Percentiles rank a stretch among this genome's conserved stretches.
These are phyloP conservation scores for Yamagishiella unicocca DNA, from an alignment of 139 green algal species.

Conservation along the genomic window DNA sequence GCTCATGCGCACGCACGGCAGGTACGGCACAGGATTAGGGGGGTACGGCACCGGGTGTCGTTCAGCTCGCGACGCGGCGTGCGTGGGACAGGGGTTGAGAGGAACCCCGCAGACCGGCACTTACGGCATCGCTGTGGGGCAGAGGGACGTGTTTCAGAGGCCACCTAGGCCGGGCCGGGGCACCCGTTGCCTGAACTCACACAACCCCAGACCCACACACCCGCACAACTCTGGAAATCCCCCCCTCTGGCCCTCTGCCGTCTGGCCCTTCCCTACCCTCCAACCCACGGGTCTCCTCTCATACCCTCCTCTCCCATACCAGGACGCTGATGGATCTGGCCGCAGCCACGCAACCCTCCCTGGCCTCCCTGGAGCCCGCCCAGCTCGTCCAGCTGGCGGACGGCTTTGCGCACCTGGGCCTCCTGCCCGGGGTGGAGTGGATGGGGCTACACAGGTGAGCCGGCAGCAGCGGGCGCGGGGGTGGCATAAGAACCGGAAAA, in stretches of 20 bases:
- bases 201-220: too few species aligned
- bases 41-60: too few species aligned
- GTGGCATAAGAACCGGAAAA: not conserved
- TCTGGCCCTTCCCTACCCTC: too few species aligned
- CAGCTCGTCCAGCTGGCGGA: slow-evolving; percentile 37
- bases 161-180: too few species aligned
- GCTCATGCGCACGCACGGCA: not conserved
- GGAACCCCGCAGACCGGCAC: too few species aligned
- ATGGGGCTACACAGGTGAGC: slow-evolving; percentile 33
- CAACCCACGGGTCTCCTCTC: not conserved
- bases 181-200: too few species aligned
- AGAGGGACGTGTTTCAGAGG: too few species aligned
- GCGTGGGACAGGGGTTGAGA: too few species aligned
- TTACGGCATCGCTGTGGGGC: too few species aligned
- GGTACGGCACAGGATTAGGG: not conserved
- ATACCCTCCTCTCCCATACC: not conserved
- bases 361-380: not conserved
- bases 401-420: slow-evolving; percentile 14
- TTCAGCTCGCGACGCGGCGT: too few species aligned
- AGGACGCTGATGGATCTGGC: slow-evolving; percentile 16
- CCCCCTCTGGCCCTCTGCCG: too few species aligned
- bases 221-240: too few species aligned
- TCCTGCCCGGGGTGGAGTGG: slow-evolving; percentile 18
- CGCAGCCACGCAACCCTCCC: not conserved
- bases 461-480: not conserved